phyloP scores from a whole-genome alignment of 73 alveolate species.

The Symbiodinium pilosum region DNA sequence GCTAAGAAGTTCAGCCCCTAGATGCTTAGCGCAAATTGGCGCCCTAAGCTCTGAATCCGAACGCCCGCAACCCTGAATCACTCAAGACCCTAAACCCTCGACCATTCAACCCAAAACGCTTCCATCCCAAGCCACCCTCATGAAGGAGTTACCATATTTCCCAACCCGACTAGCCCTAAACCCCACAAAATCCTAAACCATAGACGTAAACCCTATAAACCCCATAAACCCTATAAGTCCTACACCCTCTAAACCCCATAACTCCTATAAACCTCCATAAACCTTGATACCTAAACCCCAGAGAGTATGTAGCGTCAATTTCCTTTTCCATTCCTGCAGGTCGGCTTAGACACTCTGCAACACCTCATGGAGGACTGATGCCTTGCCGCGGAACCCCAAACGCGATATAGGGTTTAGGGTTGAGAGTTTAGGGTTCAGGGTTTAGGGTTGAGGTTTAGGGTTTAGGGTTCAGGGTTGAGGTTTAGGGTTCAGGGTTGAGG shows the following conservation, averaged over 20 bases:
- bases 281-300: neutral
- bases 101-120: too few relatives aligned
- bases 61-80: too few relatives aligned
- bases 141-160: neutral
- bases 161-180: neutral
- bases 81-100: too few relatives aligned
- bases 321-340: too few relatives aligned
- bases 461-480: neutral
- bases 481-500: too few relatives aligned
- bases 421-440: neutral
- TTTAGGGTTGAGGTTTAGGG: neutral
- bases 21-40: too few relatives aligned
- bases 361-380: conserved; percentile 55
- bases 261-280: neutral
- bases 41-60: too few relatives aligned
- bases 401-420: neutral
- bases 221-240: too few relatives aligned
- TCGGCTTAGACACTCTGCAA: conserved; percentile 65
- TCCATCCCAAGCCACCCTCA: too few relatives aligned
- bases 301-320: neutral
- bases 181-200: too few relatives aligned
- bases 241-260: neutral
- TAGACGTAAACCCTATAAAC: too few relatives aligned
- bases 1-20: too few relatives aligned
- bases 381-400: neutral